These are phyloP conservation scores for Prunus kanzakura DNA, from an alignment of 306 rosid species.

Conservation along the genomic window DNA sequence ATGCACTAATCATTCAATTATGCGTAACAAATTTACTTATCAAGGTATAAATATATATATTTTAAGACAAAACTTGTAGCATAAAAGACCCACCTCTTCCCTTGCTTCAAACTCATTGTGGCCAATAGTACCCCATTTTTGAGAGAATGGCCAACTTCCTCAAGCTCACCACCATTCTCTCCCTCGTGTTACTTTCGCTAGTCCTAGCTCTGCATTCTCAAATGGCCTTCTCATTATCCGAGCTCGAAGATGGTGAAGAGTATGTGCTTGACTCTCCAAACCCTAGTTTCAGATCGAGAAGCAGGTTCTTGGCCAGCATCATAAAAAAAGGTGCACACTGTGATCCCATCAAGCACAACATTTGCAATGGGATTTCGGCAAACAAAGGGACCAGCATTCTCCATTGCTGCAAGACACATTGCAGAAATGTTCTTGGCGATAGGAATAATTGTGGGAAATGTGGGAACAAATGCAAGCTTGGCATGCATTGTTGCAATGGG, in stretches of 20 bases:
- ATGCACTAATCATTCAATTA: not conserved
- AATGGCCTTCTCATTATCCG: conserved; percentile 23
- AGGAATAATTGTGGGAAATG: conserved; percentile 55
- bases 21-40: not conserved
- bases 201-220: conserved; percentile 9
- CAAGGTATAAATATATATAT: not conserved
- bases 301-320: conserved; percentile 44
- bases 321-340: conserved; percentile 48
- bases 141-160: conserved; percentile 41
- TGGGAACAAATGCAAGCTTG: conserved; percentile 50
- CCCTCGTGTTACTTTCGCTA: conserved; percentile 21
- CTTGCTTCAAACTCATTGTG: not conserved
- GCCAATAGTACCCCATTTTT: not conserved
- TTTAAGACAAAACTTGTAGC: not conserved
- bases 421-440: conserved; percentile 56
- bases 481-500: conserved; percentile 51
- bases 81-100: conserved; percentile 12
- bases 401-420: conserved; percentile 67
- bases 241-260: conserved; percentile 25
- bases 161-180: conserved; percentile 48
- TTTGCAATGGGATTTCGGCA: conserved; percentile 56
- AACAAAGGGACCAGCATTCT: conserved; percentile 53
- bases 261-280: conserved; percentile 35
- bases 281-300: conserved; percentile 33
- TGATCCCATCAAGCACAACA: conserved; percentile 21